phyloP scores from a whole-genome alignment of 192 early-diverging fungal species.

The Coemansia erecta region DNA sequence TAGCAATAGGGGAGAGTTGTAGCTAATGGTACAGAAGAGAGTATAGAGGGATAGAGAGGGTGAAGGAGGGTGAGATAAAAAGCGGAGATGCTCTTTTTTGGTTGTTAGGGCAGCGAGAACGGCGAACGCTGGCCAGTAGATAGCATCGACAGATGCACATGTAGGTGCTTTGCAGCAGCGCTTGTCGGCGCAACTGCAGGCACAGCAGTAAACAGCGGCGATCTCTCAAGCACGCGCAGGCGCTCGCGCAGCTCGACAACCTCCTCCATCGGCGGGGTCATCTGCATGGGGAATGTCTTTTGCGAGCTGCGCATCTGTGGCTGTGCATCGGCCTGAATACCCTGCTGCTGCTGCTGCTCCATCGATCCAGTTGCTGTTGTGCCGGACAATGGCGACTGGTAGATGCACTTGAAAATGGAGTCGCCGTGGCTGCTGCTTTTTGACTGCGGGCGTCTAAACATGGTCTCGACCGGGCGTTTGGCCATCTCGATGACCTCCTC shows the following conservation, averaged over 20 bases:
- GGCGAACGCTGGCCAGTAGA: slow-evolving; percentile 16
- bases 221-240: slow-evolving; percentile 36
- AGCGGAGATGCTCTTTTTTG: too few relatives aligned
- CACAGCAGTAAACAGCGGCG: slow-evolving; percentile 37
- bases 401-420: slow-evolving; percentile 19
- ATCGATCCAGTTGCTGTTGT: slow-evolving; percentile 25
- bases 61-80: too few relatives aligned
- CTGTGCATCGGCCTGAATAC: not conserved
- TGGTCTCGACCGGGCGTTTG: slow-evolving; percentile 19
- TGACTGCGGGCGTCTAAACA: slow-evolving; percentile 3
- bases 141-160: slow-evolving; percentile 1
- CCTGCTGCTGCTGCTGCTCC: slow-evolving; percentile 5
- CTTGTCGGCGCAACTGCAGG: not conserved
- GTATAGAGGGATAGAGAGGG: not conserved
- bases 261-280: slow-evolving; percentile 48
- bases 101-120: slow-evolving; percentile 15
- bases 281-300: slow-evolving; percentile 32
- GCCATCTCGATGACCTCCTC: slow-evolving; percentile 52
- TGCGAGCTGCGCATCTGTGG: slow-evolving; percentile 5
- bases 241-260: slow-evolving; percentile 31
- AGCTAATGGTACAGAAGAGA: not conserved
- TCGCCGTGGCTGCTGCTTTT: slow-evolving; percentile 9
- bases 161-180: not conserved
- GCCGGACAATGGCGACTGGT: slow-evolving; percentile 18
- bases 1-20: not conserved